Base-by-base conservation (phyloP, 495 filamentous ascomycete genomes). In the Aspergillus egyptiacus region DNA sequence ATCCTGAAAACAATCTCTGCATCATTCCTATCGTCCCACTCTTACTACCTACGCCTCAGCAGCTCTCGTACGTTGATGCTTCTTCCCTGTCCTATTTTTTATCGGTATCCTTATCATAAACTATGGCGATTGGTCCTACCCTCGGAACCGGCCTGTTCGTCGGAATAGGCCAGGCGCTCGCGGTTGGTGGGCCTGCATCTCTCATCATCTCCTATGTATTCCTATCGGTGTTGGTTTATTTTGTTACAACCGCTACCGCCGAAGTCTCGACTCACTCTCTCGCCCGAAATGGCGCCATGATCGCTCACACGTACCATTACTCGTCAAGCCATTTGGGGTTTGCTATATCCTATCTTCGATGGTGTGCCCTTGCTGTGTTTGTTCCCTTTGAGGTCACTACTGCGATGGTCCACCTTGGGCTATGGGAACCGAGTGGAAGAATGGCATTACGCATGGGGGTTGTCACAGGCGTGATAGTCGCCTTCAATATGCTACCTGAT, bases 401-500 rank as follows among this genome's bases (percentile, higher is more conserved):
- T 2, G 89, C 87, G 18, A 84, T 89, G 50, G 81, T 95, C 46
- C 94, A 87, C 22, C 81, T 94, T 43, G 72, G 82, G 14, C 85
- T 85, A 61, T 96, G 89, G 90, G 77, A 84, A 30, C 61, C 69
- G 4, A 30, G 67, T 6, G 43, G 83, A 20, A 76, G 75, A 22
- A 76, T 84, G 42, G 81, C 81, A 24, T 74, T 85, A 17, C 91
- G 85, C 64, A 77, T 95, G 38, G 74, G 77, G 10, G 66, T 91
- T 45, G 86, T 91, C 64, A 78, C 83, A n/a, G 13, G 74, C 5
- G 56, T 82, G 19, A 84, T 93, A 43, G 67, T 91, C 31, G 56
- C 62, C 10, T 85, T 87, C 68, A 95, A 95, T 61, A 66, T 91
- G 34, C 82, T 89, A 38, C 86, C 87, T 11, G 84, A 94, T 46